Evolutionary conservation across 2,329 filamentous ascomycete species (phyloP).

Genomic region (Penicillium occitanis): DNA sequence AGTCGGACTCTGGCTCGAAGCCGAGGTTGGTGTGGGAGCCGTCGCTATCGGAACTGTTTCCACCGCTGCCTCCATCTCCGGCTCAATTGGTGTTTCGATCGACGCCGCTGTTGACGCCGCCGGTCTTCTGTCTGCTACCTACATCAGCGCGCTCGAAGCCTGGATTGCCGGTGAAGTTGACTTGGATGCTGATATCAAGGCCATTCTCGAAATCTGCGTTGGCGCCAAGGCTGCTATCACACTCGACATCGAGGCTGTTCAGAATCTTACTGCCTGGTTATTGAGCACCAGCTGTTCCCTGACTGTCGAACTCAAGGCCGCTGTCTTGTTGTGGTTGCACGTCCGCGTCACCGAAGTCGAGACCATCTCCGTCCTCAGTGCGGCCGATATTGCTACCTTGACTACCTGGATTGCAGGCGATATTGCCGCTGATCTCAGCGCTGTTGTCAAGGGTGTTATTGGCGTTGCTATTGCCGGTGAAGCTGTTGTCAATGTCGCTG

Average conservation of each 20-base stretch:
- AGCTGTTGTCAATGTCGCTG: constrained; percentile 34
- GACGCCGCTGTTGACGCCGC: constrained; percentile 31
- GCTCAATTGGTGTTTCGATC: constrained; percentile 37
- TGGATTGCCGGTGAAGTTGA: constrained; percentile 29
- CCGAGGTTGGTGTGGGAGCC: constrained; percentile 30
- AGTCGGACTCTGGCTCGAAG: constrained; percentile 36
- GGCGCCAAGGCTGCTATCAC: constrained; percentile 32
- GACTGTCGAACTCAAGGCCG: constrained; percentile 38
- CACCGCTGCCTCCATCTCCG: constrained; percentile 30
- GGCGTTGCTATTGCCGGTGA: constrained; percentile 34
- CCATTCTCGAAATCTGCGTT: constrained; percentile 32
- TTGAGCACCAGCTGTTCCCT: constrained; percentile 34
- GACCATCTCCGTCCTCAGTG: constrained; percentile 29
- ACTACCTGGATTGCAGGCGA: constrained; percentile 33
- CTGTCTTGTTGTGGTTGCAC: constrained; percentile 39
- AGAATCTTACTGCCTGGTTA: constrained; percentile 36
- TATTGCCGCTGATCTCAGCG: constrained; percentile 31
- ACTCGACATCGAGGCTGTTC: constrained; percentile 32
- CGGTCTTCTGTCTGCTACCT: constrained; percentile 32
- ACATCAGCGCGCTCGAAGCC: constrained; percentile 33
- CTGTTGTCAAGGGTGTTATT: constrained; percentile 35
- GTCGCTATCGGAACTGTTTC: constrained; percentile 32
- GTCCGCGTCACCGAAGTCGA: constrained; percentile 31
- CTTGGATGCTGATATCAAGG: constrained; percentile 32
- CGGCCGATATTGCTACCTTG: constrained; percentile 32